phyloP scores from a whole-genome alignment of 2,329 filamentous ascomycete species.

The Fusarium albidum region DNA sequence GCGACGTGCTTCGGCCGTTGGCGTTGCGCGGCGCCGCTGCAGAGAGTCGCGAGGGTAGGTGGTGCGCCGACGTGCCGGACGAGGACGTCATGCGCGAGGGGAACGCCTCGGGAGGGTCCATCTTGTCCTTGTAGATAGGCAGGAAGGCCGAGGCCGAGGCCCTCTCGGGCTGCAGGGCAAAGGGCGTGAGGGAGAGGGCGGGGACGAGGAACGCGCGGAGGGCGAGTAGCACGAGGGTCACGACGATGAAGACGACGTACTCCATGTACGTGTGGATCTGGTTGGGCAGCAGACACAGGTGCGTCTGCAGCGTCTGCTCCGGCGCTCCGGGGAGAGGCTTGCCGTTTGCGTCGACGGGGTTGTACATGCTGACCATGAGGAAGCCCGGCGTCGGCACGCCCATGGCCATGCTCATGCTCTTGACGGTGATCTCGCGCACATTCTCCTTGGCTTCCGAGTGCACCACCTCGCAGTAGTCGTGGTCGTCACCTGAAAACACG shows the following conservation, averaged over 20 bases:
- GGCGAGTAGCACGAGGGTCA: slow-evolving; percentile 59
- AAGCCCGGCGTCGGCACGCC: slow-evolving; percentile 89
- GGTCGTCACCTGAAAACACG: slow-evolving; percentile 95
- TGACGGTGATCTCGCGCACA: slow-evolving; percentile 89
- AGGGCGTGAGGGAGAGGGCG: slow-evolving; percentile 60
- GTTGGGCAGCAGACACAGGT: slow-evolving; percentile 89
- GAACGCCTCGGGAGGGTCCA: slow-evolving; percentile 50
- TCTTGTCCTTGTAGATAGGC: slow-evolving; percentile 63
- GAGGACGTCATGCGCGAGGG: slow-evolving; percentile 27
- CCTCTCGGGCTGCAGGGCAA: slow-evolving; percentile 57
- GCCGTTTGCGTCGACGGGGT: slow-evolving; percentile 76
- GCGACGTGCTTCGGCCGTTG: slow-evolving; percentile 31
- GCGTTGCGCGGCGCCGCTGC: slow-evolving; percentile 30
- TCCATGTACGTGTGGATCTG: slow-evolving; percentile 84
- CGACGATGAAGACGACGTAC: slow-evolving; percentile 72
- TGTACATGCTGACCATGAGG: slow-evolving; percentile 88
- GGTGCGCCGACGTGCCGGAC: slow-evolving; percentile 37
- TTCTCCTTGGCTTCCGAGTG: slow-evolving; percentile 75
- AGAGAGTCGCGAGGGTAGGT: slow-evolving; percentile 35
- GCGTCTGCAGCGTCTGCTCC: slow-evolving; percentile 78
- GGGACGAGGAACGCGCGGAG: slow-evolving; percentile 66
- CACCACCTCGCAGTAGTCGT: slow-evolving; percentile 93
- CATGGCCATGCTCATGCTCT: slow-evolving; percentile 96
- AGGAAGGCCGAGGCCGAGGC: slow-evolving; percentile 34
- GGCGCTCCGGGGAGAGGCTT: slow-evolving; percentile 54